A percentile compares a stretch with the other conserved stretches of the same genome.
phyloP scores from a whole-genome alignment of 176 grass and related monocot genomes.

The Rhynchospora tenuis region DNA sequence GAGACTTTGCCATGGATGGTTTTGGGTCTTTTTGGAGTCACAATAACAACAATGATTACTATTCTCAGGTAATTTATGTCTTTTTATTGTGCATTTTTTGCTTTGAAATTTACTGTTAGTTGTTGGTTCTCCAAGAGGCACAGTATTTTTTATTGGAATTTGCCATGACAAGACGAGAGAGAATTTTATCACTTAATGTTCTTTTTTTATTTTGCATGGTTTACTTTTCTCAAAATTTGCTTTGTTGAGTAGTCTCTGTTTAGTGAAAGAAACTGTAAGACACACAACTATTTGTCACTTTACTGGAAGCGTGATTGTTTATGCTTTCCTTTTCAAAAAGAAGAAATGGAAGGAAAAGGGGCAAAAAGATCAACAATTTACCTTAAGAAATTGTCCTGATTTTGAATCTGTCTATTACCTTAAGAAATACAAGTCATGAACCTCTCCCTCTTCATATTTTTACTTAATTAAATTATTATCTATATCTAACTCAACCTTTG shows the following conservation, averaged over 20 bases:
- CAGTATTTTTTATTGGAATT: constrained; percentile 25
- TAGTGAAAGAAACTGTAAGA: not conserved
- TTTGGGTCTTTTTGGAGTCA: constrained; percentile 43
- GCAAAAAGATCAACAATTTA: not conserved
- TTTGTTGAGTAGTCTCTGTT: not conserved
- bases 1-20: constrained; percentile 44
- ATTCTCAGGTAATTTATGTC: constrained; percentile 29
- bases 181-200: not conserved
- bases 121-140: constrained; percentile 44
- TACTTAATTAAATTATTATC: constrained; percentile 23
- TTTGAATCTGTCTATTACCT: not conserved
- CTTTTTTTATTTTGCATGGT: not conserved
- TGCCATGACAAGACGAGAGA: constrained; percentile 13
- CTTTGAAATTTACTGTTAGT: not conserved
- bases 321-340: not conserved
- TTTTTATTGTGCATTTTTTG: not conserved
- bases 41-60: constrained; percentile 36
- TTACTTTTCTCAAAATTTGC: not conserved
- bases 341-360: not conserved
- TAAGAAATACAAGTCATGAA: constrained; percentile 21
- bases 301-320: constrained; percentile 7
- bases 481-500: constrained; percentile 28
- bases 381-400: not conserved
- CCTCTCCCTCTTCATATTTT: constrained; percentile 16
- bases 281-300: not conserved